Conservation (phyloP, 495 filamentous ascomycete species). For the Darksidea phi region DNA sequence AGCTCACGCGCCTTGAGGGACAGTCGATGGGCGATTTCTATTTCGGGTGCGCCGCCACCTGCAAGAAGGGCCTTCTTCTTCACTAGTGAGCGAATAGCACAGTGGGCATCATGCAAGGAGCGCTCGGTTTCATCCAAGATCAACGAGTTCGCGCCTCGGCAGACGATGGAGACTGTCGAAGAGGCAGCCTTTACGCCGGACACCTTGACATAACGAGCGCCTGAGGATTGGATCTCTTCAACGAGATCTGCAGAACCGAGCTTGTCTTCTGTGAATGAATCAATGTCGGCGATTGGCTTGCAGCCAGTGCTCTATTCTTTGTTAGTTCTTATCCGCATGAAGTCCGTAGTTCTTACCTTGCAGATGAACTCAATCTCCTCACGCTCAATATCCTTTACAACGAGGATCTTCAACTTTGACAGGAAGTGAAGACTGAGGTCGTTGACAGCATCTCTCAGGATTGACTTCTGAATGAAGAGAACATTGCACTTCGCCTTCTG, state of each 20-base stretch:
- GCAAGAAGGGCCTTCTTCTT: slow-evolving; percentile 98
- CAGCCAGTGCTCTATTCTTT: slow-evolving; percentile 70
- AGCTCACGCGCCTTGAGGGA: slow-evolving; percentile 76
- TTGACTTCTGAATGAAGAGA: slow-evolving; percentile 96
- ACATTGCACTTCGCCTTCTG: slow-evolving; percentile 99
- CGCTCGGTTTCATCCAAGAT: slow-evolving; percentile 97
- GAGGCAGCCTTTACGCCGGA: slow-evolving; percentile 79
- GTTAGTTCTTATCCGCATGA: slow-evolving; percentile 2
- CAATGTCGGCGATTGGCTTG: slow-evolving; percentile 98
- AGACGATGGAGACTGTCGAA: slow-evolving; percentile 90
- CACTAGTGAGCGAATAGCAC: slow-evolving; percentile 94
- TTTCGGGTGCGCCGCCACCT: slow-evolving; percentile 92
- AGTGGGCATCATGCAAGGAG: slow-evolving; percentile 92
- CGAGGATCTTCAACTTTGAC: slow-evolving; percentile 91
- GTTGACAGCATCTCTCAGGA: slow-evolving; percentile 95
- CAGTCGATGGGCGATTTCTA: slow-evolving; percentile 83
- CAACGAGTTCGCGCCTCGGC: slow-evolving; percentile 87
- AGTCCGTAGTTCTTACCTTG: slow-evolving; percentile 57
- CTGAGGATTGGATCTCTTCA: slow-evolving; percentile 84
- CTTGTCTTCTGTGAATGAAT: slow-evolving; percentile 98
- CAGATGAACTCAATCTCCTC: slow-evolving; percentile 99
- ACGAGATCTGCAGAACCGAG: slow-evolving; percentile 93
- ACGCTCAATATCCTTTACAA: slow-evolving; percentile 94
- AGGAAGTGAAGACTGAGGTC: slow-evolving; percentile 96
- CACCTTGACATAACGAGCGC: slow-evolving; percentile 89